Base-by-base conservation (phyloP, 148 eudicot species). In the Mesembryanthemum crystallinum region DNA sequence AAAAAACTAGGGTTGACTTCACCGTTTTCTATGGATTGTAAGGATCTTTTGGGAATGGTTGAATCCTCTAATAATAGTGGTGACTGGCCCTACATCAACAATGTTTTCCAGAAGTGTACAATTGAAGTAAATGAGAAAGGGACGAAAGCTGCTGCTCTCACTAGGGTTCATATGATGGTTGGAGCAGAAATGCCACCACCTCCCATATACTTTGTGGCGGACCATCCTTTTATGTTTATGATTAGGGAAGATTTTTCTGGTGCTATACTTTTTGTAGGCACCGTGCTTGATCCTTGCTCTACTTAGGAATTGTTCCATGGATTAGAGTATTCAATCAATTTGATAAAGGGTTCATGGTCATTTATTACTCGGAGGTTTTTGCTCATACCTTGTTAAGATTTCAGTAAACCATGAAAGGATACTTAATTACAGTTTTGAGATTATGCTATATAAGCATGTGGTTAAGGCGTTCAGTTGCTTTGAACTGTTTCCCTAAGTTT, bases 181-280 rank as follows among this genome's bases (percentile, higher is more conserved):
- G 18, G 1, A 24, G 49, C 27, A n/a, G 2, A 23, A 25, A 1
- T 8, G 47, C 17, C 21, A 12, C 65, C 62, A 11, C 70, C 75
- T 14, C 69, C 59, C 0, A 15, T 71, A 1, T 43, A 29, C 15
- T 78, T 78, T 73, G 73, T 78, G 72, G 77, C 77, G 0, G 61
- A 78, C 30, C 81, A 66, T 58, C 81, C 77, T 7, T 78, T 78
- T 35, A 54, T 73, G 77, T 78, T 78, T 49, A 63, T 77, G 70
- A 77, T 77, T n/a, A 71, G 64, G 42, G 80, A 77, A 39, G 75
- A 77, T 33, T 45, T 69, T 24, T 69, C 74, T 0, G 74, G 73
- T 61, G 73, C 55, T 4, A 20, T 76, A 42, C 73, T 76, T 42
- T 76, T 77, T 21, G 67, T 69, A 28, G 73, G 79, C 43, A 71